Percentiles rank a stretch among this genome's conserved stretches.
phyloP scores from a whole-genome alignment of 306 rosid species.

The Cercis canadensis region DNA sequence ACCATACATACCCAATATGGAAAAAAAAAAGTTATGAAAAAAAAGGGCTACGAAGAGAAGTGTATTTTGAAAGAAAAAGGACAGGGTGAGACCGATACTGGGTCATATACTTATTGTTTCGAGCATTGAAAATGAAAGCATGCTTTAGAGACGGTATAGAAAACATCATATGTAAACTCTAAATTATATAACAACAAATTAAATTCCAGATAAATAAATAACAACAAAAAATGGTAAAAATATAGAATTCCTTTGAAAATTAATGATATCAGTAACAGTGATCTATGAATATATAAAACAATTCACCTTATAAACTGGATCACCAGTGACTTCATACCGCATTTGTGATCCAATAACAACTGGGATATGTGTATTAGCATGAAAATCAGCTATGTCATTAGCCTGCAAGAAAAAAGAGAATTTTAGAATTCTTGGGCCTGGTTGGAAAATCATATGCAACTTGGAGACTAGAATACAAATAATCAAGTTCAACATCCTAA shows the following conservation, averaged over 20 bases:
- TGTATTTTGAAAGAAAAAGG: slow-evolving; percentile 5
- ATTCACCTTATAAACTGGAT: slow-evolving; percentile 69
- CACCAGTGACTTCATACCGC: slow-evolving; percentile 78
- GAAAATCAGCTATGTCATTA: slow-evolving; percentile 63
- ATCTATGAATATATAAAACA: slow-evolving; percentile 16
- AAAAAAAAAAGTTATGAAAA: slow-evolving; percentile 22
- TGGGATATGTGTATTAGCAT: slow-evolving; percentile 74
- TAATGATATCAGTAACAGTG: slow-evolving; percentile 3
- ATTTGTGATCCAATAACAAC: slow-evolving; percentile 68
- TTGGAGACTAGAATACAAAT: slow-evolving; percentile 1
- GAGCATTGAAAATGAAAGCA: slow-evolving; percentile 13
- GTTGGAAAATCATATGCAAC: not conserved
- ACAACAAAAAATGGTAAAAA: slow-evolving; percentile 4
- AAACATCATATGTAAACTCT: not conserved
- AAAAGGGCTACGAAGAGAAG: slow-evolving; percentile 7
- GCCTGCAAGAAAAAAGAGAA: slow-evolving; percentile 53
- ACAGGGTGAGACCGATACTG: not conserved
- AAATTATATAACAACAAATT: not conserved
- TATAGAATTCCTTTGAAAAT: slow-evolving; percentile 1
- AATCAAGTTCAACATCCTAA: no score
- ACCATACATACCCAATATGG: no score
- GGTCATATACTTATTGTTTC: slow-evolving; percentile 16
- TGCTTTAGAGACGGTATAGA: slow-evolving; percentile 2
- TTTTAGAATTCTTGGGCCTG: not conserved
- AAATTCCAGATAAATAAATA: slow-evolving; percentile 22